A percentile compares a stretch with the other conserved stretches of the same genome.
Conservation (phyloP, 2,329 filamentous ascomycete species). For the Xylaria digitata region DNA sequence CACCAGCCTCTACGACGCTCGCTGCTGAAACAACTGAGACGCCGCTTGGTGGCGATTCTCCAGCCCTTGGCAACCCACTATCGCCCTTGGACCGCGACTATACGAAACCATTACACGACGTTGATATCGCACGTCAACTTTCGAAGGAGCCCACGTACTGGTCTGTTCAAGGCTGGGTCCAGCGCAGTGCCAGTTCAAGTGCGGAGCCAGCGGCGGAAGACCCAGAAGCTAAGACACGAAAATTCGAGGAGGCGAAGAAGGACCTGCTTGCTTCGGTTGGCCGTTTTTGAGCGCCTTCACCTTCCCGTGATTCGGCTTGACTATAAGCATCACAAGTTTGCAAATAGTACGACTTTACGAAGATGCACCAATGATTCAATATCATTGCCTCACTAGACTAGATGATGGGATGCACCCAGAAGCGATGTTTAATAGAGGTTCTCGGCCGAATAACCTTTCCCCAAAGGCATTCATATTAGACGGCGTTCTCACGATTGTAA, state of each 20-base stretch:
- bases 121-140: slow-evolving; percentile 49
- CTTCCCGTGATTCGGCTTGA: background rate
- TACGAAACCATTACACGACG: slow-evolving; percentile 41
- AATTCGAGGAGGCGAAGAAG: slow-evolving; percentile 61
- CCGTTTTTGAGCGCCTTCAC: slow-evolving; percentile 37
- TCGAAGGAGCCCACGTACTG: slow-evolving; percentile 46
- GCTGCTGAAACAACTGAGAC: slow-evolving; percentile 10
- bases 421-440: background rate
- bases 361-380: slow-evolving; percentile 9
- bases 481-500: background rate
- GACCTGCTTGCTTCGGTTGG: slow-evolving; percentile 55
- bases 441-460: background rate
- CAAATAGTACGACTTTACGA: slow-evolving; percentile 21
- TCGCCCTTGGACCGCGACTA: slow-evolving; percentile 47
- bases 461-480: slow-evolving; percentile 5
- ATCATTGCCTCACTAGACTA: background rate
- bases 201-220: slow-evolving; percentile 39
- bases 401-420: slow-evolving; percentile 9
- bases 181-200: slow-evolving; percentile 41
- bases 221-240: slow-evolving; percentile 52
- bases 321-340: slow-evolving; percentile 15
- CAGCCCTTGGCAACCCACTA: slow-evolving; percentile 42
- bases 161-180: slow-evolving; percentile 47
- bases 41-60: slow-evolving; percentile 18
- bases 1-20: slow-evolving; percentile 2